phyloP scores from a whole-genome alignment of 1,284 basidiomycete species.

The Lentinula novae-zelandiae region DNA sequence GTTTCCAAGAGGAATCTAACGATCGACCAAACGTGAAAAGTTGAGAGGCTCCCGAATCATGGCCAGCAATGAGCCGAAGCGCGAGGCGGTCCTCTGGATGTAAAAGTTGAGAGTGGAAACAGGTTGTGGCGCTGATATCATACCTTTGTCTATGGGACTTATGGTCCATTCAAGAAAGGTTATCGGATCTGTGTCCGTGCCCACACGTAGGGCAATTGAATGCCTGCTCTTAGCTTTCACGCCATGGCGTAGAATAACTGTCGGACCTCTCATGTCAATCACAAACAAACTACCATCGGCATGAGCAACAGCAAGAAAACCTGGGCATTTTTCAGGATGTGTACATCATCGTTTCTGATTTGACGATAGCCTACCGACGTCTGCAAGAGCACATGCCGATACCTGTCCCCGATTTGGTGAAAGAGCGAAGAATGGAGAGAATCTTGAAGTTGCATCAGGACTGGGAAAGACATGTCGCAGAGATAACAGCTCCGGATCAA shows the following conservation, averaged over 20 bases:
- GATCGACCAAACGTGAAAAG: constrained; percentile 52
- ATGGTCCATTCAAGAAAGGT: constrained; percentile 66
- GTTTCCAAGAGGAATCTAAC: constrained; percentile 42
- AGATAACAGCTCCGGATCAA: constrained; percentile 43
- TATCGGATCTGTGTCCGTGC: constrained; percentile 38
- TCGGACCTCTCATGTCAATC: constrained; percentile 71
- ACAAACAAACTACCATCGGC: constrained; percentile 55
- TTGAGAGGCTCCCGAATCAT: constrained; percentile 55
- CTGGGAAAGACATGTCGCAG: constrained; percentile 40
- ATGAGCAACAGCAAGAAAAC: constrained; percentile 74
- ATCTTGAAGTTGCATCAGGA: constrained; percentile 34
- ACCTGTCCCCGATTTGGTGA: constrained; percentile 46
- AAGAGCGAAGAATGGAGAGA: constrained; percentile 62
- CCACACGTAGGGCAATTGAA: constrained; percentile 27
- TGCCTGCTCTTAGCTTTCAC: constrained; percentile 28
- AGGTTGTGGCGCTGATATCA: background rate
- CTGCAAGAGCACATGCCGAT: constrained; percentile 57
- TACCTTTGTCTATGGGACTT: constrained; percentile 50
- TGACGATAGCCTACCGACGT: constrained; percentile 51
- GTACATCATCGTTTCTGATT: background rate
- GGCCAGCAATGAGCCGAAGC: constrained; percentile 62
- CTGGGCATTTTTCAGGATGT: constrained; percentile 29
- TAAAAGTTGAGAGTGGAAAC: background rate
- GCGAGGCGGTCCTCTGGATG: constrained; percentile 43
- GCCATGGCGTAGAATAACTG: constrained; percentile 44